These are phyloP conservation scores for Binderoboletus segoi DNA, from an alignment of 1,284 basidiomycete genomes.

Conservation along the genomic window DNA sequence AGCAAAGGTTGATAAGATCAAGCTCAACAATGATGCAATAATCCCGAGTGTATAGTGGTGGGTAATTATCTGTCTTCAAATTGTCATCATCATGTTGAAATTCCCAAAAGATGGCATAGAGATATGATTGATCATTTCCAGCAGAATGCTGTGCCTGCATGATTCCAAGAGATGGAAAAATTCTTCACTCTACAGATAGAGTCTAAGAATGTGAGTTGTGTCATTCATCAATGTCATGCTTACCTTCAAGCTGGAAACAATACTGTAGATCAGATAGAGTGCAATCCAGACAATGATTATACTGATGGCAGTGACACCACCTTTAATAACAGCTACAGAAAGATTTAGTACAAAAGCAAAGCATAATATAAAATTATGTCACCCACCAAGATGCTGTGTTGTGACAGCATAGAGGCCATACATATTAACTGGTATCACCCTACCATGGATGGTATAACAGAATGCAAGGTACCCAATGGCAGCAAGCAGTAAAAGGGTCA, in stretches of 20 bases:
- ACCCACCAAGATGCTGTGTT: conserved; percentile 24
- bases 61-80: conserved; percentile 23
- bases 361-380: not conserved
- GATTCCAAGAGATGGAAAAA: conserved; percentile 29
- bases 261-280: conserved; percentile 23
- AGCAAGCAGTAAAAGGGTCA: conserved; percentile 27
- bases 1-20: conserved; percentile 24
- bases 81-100: conserved; percentile 13
- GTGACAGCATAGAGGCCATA: conserved; percentile 18
- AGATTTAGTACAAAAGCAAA: too few species aligned
- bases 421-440: conserved; percentile 25
- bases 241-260: conserved; percentile 25
- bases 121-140: conserved; percentile 27
- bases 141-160: conserved; percentile 21
- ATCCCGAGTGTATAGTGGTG: conserved; percentile 28
- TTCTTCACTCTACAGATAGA: conserved; percentile 27
- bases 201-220: too few species aligned
- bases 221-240: not conserved
- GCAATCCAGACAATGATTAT: conserved; percentile 33
- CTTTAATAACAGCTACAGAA: conserved; percentile 26
- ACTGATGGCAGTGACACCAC: conserved; percentile 30
- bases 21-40: conserved; percentile 21
- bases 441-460: conserved; percentile 30
- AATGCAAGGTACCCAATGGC: conserved; percentile 31
- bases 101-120: conserved; percentile 29